Evolutionary conservation across 202 grass and related monocot species (phyloP).

Genomic region (Schoenoplectus tabernaemontani): DNA sequence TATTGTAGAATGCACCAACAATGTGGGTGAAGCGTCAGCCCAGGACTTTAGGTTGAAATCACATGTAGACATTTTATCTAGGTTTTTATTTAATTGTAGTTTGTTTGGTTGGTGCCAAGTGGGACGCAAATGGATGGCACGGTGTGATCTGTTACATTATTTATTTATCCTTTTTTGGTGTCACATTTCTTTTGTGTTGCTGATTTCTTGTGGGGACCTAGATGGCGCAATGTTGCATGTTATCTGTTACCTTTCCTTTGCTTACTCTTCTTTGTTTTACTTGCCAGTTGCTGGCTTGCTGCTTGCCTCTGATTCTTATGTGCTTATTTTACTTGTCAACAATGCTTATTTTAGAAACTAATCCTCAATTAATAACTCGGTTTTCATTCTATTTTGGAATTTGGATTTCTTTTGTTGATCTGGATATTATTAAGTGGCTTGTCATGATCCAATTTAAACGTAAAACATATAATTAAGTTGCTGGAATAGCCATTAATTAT

Average conservation of each 20-base stretch:
- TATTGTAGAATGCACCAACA: neutral
- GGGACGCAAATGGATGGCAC: neutral
- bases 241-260: neutral
- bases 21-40: neutral
- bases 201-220: neutral
- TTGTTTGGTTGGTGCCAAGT: neutral
- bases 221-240: neutral
- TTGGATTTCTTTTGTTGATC: neutral
- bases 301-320: neutral
- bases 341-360: neutral
- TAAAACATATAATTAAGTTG: too few species aligned
- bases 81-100: neutral
- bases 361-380: neutral
- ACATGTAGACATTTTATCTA: slow-evolving; percentile 12
- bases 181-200: neutral
- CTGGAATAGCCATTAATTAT: neutral
- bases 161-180: neutral
- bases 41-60: slow-evolving; percentile 4
- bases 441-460: neutral
- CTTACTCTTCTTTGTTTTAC: neutral
- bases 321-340: too few species aligned
- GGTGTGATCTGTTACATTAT: neutral
- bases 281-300: neutral
- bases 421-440: neutral
- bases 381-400: neutral